A percentile compares a stretch with the other conserved stretches of the same genome.
Conservation (phyloP, 306 rosid species). For the Senna siamea region DNA sequence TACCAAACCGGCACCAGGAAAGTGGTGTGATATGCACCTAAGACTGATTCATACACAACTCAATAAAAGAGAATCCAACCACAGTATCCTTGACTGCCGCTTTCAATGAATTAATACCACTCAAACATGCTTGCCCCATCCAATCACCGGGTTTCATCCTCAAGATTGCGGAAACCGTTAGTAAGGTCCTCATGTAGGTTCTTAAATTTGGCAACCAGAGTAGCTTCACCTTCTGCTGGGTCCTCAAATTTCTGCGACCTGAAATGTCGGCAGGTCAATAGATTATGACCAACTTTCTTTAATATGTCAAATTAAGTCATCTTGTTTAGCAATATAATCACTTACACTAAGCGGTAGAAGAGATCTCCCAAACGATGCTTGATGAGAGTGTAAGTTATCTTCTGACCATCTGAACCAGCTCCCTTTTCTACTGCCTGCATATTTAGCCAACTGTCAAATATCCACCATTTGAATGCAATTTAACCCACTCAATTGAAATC, state of each 20-base stretch:
- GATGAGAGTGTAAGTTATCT: constrained; percentile 78
- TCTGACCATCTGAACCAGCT: constrained; percentile 97
- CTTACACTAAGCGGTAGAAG: constrained; percentile 97
- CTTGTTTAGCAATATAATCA: constrained; percentile 18
- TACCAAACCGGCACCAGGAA: constrained; percentile 46
- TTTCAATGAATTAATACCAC: constrained; percentile 32
- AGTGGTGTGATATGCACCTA: constrained; percentile 45
- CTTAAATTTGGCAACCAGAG: constrained; percentile 73
- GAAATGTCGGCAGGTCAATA: constrained; percentile 39
- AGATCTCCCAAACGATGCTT: constrained; percentile 98
- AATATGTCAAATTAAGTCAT: constrained; percentile 21
- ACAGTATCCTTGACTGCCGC: constrained; percentile 36
- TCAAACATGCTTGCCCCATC: constrained; percentile 30
- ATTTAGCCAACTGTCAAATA: constrained; percentile 36
- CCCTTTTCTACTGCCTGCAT: constrained; percentile 94
- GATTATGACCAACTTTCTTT: constrained; percentile 34
- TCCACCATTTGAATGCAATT: constrained; percentile 17
- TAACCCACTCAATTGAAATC: constrained; percentile 11
- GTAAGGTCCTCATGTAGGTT: constrained; percentile 88
- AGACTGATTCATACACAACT: background rate
- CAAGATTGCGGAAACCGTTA: constrained; percentile 94
- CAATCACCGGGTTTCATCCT: constrained; percentile 89
- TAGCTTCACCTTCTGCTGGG: constrained; percentile 96
- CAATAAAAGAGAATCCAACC: constrained; percentile 36
- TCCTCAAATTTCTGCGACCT: constrained; percentile 99